Base-by-base conservation (phyloP, 768 basidiomycete species). In the Amanita jacksonii region DNA sequence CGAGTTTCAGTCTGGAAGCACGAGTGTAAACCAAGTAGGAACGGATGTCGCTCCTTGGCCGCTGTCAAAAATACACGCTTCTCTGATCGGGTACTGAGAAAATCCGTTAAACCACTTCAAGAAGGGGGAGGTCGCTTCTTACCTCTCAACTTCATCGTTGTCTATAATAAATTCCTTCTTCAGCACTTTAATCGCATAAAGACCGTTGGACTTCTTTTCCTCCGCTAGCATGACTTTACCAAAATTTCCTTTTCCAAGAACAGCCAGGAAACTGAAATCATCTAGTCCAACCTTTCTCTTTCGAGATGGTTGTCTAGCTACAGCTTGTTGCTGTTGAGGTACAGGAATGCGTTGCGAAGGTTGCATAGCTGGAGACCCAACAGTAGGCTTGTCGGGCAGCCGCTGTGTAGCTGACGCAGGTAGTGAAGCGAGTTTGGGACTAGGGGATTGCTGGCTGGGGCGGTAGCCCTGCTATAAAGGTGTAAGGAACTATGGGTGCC, bases 141-240 rank as follows among this genome's bases (percentile, higher is more conserved):
- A 94, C 94, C 92, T 96, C 66, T 98, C 96, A 3, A 99, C 92
- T 70, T 98, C 96, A 62, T 99, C 96, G 49, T 99, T 98, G 61
- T 99, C 96, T 55, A 99, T 98, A 61, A 99, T 98, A 59, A 99
- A 98, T 65, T 98, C 96, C 61, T 99, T 99, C 75, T 99, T 99
- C 60, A 99, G 60, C n/a, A 99, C 96, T 65, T 99, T 99, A 72
- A 99, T 97, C n/a, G 96, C 96, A 59, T 86, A 98, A 45, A 98
- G 64, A 40, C 76, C 79, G 53, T 79, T 88, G 40, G 80, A 76
- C 61, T 74, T 81, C 77, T 99, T 99, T 73, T 99, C 96, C 64
- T 99, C 96, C 8, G 96, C 96, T 47, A 99, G 68, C 96, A 99
- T 99, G 64, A 99, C 96, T 63, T 99, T 99, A 45, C 96, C 96